Evolutionary conservation across 2,329 filamentous ascomycete genomes (phyloP).

Genomic region (Fonsecaea monophora): DNA sequence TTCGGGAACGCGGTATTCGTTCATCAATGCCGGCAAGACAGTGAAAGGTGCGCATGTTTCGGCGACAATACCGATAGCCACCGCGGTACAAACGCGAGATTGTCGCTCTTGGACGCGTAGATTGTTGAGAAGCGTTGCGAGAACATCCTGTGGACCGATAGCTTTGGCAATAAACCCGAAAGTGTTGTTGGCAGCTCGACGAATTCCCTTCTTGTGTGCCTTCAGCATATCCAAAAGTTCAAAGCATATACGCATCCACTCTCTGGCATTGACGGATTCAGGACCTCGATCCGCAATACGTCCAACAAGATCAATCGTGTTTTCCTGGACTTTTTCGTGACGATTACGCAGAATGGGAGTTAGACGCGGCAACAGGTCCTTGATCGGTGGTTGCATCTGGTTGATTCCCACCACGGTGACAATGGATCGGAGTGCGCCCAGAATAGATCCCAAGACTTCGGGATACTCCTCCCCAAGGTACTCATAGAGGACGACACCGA

Average conservation of each 20-base stretch:
- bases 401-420: constrained; percentile 97
- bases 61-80: constrained; percentile 97
- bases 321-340: constrained; percentile 99
- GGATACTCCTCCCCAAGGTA: constrained; percentile 98
- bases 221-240: constrained; percentile 99
- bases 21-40: constrained; percentile 97
- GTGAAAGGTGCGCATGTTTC: constrained; percentile 99
- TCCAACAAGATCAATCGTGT: constrained; percentile 96
- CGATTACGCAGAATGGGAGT: constrained; percentile 98
- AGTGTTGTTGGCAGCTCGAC: constrained; percentile 97
- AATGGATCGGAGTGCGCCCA: constrained; percentile 92
- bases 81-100: constrained; percentile 96
- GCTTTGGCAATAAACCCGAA: constrained; percentile 99
- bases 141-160: constrained; percentile 95
- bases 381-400: constrained; percentile 98
- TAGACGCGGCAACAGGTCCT: constrained; percentile 89
- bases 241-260: constrained; percentile 99
- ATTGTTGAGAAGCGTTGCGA: constrained; percentile 95
- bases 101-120: constrained; percentile 96
- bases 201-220: constrained; percentile 98
- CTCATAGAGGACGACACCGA: constrained; percentile 94
- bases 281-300: constrained; percentile 97
- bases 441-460: constrained; percentile 93
- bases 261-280: constrained; percentile 92
- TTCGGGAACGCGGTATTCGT: constrained; percentile 97